These are phyloP conservation scores for Colletotrichum paranaense DNA, from an alignment of 2,329 filamentous ascomycete species.

Conservation along the genomic window DNA sequence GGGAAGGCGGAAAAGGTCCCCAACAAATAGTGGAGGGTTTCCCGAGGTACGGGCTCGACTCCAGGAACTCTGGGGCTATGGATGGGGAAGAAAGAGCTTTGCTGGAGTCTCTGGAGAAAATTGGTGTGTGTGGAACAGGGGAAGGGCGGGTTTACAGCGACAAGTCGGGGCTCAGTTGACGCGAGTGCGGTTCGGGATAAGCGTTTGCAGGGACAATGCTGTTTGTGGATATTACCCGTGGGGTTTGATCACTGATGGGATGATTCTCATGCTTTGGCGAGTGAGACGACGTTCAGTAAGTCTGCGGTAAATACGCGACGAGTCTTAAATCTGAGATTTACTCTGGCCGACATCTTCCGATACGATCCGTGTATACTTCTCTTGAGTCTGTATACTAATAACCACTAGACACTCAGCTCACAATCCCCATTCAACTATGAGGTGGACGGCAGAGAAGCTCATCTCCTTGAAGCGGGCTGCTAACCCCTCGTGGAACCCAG, in stretches of 20 bases:
- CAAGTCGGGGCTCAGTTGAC: not conserved
- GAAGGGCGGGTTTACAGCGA: not conserved
- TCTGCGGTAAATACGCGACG: too few species aligned
- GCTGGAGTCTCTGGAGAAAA: not conserved
- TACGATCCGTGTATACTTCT: not conserved
- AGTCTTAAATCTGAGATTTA: not conserved
- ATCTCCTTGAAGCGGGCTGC: constrained; percentile 1
- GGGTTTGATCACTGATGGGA: not conserved
- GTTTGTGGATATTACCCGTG: not conserved
- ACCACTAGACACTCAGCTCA: not conserved
- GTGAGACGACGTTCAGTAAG: too few species aligned
- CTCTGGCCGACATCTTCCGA: not conserved
- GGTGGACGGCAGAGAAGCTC: not conserved
- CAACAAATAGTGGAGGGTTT: constrained; percentile 21
- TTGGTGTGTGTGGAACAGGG: not conserved
- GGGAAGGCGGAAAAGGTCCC: constrained; percentile 29
- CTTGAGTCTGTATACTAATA: not conserved
- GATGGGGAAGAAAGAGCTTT: not conserved
- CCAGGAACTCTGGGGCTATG: not conserved
- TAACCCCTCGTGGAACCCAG: constrained; percentile 7
- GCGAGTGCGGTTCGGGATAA: not conserved
- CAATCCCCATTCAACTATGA: not conserved
- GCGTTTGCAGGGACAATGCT: not conserved
- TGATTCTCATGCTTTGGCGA: not conserved
- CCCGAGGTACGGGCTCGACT: constrained; percentile 11